A percentile compares a stretch with the other conserved stretches of the same genome.
phyloP scores from a whole-genome alignment of 345 rosid species.

The Eutrema heterophyllum region DNA sequence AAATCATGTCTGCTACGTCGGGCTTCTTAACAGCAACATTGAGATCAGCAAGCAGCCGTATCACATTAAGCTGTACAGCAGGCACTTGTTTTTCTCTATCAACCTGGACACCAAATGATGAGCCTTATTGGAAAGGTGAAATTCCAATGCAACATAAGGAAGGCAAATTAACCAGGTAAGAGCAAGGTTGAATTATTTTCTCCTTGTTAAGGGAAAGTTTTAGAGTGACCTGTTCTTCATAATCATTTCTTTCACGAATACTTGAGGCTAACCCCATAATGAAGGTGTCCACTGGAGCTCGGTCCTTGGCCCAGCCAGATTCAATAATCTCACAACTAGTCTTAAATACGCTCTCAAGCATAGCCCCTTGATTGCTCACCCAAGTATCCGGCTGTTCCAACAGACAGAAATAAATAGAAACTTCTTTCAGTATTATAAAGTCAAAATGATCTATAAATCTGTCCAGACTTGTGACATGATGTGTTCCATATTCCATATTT shows the following conservation, averaged over 20 bases:
- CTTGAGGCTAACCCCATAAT: conserved; percentile 85
- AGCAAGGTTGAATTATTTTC: not conserved
- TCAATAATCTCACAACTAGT: conserved; percentile 85
- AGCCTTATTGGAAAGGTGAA: conserved; percentile 20
- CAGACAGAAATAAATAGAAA: conserved; percentile 7
- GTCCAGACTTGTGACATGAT: not conserved
- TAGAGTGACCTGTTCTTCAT: conserved; percentile 73
- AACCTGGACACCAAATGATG: conserved; percentile 52
- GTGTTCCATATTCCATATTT: conserved; percentile 6
- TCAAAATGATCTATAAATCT: not conserved
- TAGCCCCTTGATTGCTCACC: conserved; percentile 70
- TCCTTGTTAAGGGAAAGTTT: not conserved
- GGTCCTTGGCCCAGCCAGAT: conserved; percentile 92
- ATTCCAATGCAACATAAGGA: not conserved
- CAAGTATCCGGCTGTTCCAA: conserved; percentile 78
- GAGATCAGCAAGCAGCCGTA: conserved; percentile 88
- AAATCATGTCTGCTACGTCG: conserved; percentile 95
- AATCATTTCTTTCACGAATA: conserved; percentile 88
- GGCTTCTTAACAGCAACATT: conserved; percentile 87
- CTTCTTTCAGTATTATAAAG: not conserved
- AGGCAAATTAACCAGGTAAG: conserved; percentile 2
- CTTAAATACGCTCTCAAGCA: conserved; percentile 78
- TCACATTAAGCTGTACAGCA: conserved; percentile 80
- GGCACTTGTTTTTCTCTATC: conserved; percentile 82
- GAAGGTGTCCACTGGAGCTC: conserved; percentile 94